Conservation (phyloP, 2,329 filamentous ascomycete species). For the Trichoderma sp. region DNA sequence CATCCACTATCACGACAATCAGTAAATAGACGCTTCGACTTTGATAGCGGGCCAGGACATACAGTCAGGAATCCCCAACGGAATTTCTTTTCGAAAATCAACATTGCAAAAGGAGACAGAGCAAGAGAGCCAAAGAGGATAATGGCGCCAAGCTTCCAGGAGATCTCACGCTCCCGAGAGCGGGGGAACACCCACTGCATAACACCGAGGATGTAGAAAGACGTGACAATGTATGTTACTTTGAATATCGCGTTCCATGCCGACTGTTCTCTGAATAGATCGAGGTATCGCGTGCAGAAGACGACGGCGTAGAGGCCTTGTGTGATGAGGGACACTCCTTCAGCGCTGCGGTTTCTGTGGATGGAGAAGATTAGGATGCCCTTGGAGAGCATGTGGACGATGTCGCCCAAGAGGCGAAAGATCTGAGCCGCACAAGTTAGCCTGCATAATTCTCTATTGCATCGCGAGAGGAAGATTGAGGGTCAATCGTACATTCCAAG, state of each 20-base stretch:
- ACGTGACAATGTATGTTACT: conserved; percentile 81
- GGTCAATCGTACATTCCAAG: conserved; percentile 39
- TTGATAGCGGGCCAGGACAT: conserved; percentile 26
- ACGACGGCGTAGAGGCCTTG: conserved; percentile 85
- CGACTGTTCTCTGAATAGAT: conserved; percentile 63
- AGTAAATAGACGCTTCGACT: neutral
- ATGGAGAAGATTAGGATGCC: conserved; percentile 88
- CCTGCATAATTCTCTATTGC: neutral
- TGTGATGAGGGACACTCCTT: conserved; percentile 89
- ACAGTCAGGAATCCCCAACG: conserved; percentile 52
- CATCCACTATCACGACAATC: conserved; percentile 56
- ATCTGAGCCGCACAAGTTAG: conserved; percentile 38
- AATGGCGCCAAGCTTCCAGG: conserved; percentile 84
- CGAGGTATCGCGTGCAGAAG: conserved; percentile 82
- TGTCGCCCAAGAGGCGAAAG: conserved; percentile 77
- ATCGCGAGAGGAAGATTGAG: neutral
- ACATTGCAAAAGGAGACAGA: conserved; percentile 68
- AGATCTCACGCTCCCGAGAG: conserved; percentile 84
- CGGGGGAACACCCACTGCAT: conserved; percentile 86
- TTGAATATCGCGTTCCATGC: conserved; percentile 80
- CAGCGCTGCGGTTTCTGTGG: conserved; percentile 81
- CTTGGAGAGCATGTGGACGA: conserved; percentile 84
- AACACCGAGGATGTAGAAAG: conserved; percentile 79
- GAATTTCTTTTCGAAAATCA: conserved; percentile 56
- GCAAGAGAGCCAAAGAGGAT: conserved; percentile 64